Conservation (phyloP, 2,329 filamentous ascomycete species). For the Hypoxylon sp. region DNA sequence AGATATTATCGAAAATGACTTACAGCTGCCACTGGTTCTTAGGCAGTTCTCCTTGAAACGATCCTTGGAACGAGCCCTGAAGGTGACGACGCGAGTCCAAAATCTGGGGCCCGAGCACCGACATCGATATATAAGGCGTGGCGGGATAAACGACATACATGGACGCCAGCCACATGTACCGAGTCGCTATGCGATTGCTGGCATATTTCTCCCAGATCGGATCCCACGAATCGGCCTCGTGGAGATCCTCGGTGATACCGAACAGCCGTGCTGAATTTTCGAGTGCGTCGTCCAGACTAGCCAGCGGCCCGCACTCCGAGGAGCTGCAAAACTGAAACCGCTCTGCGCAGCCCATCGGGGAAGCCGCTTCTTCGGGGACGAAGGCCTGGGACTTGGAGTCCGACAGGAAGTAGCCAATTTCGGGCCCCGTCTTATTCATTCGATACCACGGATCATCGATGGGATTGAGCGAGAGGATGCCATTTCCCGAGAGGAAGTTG, state of each 20-base stretch:
- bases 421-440: neutral
- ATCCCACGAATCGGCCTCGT: neutral
- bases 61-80: neutral
- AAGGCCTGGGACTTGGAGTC: neutral
- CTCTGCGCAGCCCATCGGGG: slow-evolving; percentile 14
- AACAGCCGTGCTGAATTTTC: neutral
- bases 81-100: neutral
- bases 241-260: neutral
- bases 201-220: neutral
- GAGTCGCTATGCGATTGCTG: neutral
- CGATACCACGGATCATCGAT: slow-evolving; percentile 20
- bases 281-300: slow-evolving; percentile 18
- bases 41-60: neutral
- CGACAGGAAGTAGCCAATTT: neutral
- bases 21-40: slow-evolving; percentile 3
- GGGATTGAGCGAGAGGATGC: neutral
- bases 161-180: neutral
- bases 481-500: slow-evolving; percentile 17
- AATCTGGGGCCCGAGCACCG: neutral
- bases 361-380: slow-evolving; percentile 12
- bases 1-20: neutral
- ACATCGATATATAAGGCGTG: neutral
- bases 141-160: neutral
- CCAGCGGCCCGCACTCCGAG: slow-evolving; percentile 20
- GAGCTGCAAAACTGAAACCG: slow-evolving; percentile 25